These are phyloP conservation scores for Aureobasidium sp. DNA, from an alignment of 2,329 filamentous ascomycete genomes.

Conservation along the genomic window DNA sequence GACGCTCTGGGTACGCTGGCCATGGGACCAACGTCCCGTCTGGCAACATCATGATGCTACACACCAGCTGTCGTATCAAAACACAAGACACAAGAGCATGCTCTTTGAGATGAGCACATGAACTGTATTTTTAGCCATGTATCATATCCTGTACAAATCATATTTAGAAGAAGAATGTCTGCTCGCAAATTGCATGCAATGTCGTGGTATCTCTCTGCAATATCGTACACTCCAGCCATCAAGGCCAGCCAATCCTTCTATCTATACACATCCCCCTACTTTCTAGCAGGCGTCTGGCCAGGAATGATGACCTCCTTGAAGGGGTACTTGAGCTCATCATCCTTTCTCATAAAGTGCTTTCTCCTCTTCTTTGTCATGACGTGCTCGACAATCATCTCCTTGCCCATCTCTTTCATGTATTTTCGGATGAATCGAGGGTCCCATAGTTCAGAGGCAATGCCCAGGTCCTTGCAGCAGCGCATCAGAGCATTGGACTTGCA, in stretches of 20 bases:
- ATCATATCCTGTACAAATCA: background rate
- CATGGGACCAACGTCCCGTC: no score
- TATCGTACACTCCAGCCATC: background rate
- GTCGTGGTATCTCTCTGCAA: background rate
- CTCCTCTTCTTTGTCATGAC: constrained; percentile 76
- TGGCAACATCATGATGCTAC: background rate
- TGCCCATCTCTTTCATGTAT: constrained; percentile 66
- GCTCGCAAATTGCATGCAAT: background rate
- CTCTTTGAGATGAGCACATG: background rate
- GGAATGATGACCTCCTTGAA: constrained; percentile 42
- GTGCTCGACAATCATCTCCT: constrained; percentile 88
- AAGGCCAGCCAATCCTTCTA: background rate
- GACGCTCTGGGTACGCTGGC: background rate
- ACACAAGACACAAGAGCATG: background rate
- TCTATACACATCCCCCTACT: background rate
- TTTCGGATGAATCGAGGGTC: constrained; percentile 82
- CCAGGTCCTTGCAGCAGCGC: constrained; percentile 96
- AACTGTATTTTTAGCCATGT: constrained; percentile 8
- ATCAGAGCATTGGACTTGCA: constrained; percentile 97
- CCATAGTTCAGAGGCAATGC: constrained; percentile 92
- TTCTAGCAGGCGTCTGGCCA: constrained; percentile 2
- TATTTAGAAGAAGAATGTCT: background rate
- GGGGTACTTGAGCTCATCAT: constrained; percentile 61
- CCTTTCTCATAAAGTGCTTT: constrained; percentile 80
- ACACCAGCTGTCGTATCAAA: background rate